A percentile compares a stretch with the other conserved stretches of the same genome.
Conservation (phyloP, 352 stramenopile genomes). For the Phytophthora citrophthora region DNA sequence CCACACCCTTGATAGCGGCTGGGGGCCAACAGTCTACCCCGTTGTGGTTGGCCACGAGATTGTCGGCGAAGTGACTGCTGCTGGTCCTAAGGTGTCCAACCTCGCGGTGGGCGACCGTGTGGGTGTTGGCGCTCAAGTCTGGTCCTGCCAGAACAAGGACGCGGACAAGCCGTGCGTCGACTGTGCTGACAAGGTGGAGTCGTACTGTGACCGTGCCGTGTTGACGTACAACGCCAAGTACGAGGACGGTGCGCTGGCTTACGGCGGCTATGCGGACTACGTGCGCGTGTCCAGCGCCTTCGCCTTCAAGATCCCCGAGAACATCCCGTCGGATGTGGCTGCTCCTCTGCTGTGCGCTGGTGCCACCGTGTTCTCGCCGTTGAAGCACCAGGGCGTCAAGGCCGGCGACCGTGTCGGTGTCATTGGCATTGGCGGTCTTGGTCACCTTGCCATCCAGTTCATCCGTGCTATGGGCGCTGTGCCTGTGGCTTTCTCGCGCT, state of each 20-base stretch:
- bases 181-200: constrained; percentile 65
- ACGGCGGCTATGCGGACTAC: constrained; percentile 77
- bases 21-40: constrained; percentile 49
- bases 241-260: constrained; percentile 49
- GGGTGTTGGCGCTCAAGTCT: constrained; percentile 83
- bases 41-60: constrained; percentile 66
- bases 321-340: constrained; percentile 48
- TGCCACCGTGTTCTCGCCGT: constrained; percentile 80
- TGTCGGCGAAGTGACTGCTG: constrained; percentile 50
- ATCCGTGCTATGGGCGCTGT: constrained; percentile 63
- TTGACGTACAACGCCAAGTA: constrained; percentile 64
- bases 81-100: constrained; percentile 57
- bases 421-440: constrained; percentile 83
- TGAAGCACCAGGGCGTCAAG: constrained; percentile 65
- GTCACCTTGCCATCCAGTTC: constrained; percentile 88
- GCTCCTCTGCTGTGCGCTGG: constrained; percentile 84
- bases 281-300: constrained; percentile 76
- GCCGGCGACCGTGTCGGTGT: constrained; percentile 66
- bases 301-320: constrained; percentile 69
- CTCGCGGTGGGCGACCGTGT: constrained; percentile 79
- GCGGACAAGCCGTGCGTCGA: constrained; percentile 58
- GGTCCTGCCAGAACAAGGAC: constrained; percentile 70
- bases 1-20: constrained; percentile 57
- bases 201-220: constrained; percentile 62
- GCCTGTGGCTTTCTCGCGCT: constrained; percentile 68